These are phyloP conservation scores for Globisporangium lucens DNA, from an alignment of 352 stramenopile species.

Conservation along the genomic window DNA sequence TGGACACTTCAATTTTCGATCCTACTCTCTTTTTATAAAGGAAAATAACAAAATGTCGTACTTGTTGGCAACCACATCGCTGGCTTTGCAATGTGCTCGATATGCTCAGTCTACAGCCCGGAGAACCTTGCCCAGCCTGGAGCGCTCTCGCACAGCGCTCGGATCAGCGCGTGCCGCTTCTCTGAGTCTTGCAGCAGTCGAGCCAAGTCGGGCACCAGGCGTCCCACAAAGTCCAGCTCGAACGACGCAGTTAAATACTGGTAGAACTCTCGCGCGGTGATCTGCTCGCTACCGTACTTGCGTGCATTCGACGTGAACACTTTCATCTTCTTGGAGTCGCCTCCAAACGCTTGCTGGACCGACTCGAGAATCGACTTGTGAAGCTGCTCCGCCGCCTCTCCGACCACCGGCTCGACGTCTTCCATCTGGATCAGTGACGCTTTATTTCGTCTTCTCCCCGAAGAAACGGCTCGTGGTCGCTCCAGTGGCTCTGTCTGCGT, in stretches of 20 bases:
- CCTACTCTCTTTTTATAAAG: neutral
- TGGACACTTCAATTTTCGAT: neutral
- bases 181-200: slow-evolving; percentile 82
- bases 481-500: slow-evolving; percentile 23
- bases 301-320: slow-evolving; percentile 79
- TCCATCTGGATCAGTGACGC: slow-evolving; percentile 54
- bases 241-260: slow-evolving; percentile 88
- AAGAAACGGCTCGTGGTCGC: slow-evolving; percentile 32
- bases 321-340: slow-evolving; percentile 85
- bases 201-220: slow-evolving; percentile 80
- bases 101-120: slow-evolving; percentile 40
- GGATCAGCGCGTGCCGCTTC: slow-evolving; percentile 80
- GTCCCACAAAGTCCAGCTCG: slow-evolving; percentile 83
- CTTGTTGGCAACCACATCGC: neutral
- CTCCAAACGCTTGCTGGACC: slow-evolving; percentile 64
- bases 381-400: slow-evolving; percentile 74
- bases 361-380: slow-evolving; percentile 84
- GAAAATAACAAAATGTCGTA: slow-evolving; percentile 3
- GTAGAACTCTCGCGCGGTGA: slow-evolving; percentile 87
- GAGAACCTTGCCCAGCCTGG: slow-evolving; percentile 83
- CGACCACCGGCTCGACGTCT: slow-evolving; percentile 80
- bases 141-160: slow-evolving; percentile 79
- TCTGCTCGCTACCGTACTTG: slow-evolving; percentile 83
- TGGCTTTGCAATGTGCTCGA: neutral
- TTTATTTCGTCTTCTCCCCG: slow-evolving; percentile 46